Base-by-base conservation (phyloP, 139 green algal species). In the Chlorella sp. region DNA sequence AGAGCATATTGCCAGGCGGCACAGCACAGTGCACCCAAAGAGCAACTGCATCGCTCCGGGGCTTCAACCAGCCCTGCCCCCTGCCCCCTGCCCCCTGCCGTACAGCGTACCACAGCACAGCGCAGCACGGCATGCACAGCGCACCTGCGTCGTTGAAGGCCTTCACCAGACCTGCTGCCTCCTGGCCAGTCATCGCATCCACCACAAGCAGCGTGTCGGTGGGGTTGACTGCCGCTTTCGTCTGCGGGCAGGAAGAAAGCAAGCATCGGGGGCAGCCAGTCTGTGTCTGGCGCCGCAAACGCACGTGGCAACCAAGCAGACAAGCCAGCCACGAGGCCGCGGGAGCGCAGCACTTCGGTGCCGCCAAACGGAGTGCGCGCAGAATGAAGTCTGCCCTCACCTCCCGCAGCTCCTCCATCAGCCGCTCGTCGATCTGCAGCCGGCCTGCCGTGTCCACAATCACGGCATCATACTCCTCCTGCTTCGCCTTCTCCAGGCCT, bases 131-230 rank as follows among this genome's bases (percentile, higher is more conserved):
- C 18, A 3, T 23, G 25, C 41, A 38, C 39, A 34, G 44, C 74
- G 4, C 74, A 80, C 74, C 91, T 28, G 90, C 81, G 6, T 98
- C 95, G 81, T 99, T 98, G 88, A 99, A 99, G 15, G 96, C 85
- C 80, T 97, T 96, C 16, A 99, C 96, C 62, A 99, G 90, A 39
- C 62, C 79, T 26, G 93, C 93, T n/a, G 93, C 93, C 81, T 95
- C 92, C 88, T 99, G 97, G 16, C 97, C 97, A n/a, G 97, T 99
- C 97, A 99, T 99, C 34, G 97, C 97, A 81, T 99, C 97, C 62
- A 99, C 97, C 55, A 99, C 97, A 67, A 99, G 92, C 84, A 99
- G 92, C 34, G 95, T 97, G 86, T 99, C 97, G 30, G 91, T 95
- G 20, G 97, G 97, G 34, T 91, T 90, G 16, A 98, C 90, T 2